Conservation (phyloP, 306 rosid genomes). For the Leucaena leucocephala region DNA sequence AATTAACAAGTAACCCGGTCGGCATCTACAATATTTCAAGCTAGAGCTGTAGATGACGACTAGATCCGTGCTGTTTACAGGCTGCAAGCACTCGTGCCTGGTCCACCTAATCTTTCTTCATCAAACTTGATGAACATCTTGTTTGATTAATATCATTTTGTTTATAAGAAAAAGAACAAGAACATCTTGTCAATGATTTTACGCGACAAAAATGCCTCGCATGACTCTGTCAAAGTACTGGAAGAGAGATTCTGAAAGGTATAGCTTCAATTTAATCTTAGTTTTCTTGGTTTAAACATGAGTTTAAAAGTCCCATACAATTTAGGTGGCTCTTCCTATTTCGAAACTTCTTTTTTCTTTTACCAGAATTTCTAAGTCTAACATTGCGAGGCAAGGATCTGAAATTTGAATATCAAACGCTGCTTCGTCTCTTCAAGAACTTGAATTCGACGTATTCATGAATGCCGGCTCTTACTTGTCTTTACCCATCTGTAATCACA, state of each 20-base stretch:
- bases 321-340: neutral
- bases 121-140: slow-evolving; percentile 35
- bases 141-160: no score
- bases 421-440: neutral
- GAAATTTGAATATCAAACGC: no score
- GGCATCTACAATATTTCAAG: neutral
- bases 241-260: neutral
- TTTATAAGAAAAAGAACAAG: no score
- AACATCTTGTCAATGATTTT: neutral
- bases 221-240: neutral
- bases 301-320: slow-evolving; percentile 10
- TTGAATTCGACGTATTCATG: neutral
- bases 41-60: neutral
- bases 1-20: neutral
- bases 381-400: neutral
- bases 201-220: neutral
- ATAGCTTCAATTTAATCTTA: neutral
- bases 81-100: neutral
- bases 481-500: no score
- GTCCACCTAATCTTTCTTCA: neutral
- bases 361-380: neutral
- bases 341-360: neutral
- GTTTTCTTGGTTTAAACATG: neutral
- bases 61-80: neutral
- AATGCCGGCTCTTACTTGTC: neutral